phyloP scores from a whole-genome alignment of 1,284 basidiomycete genomes.

The Xanthoconium separans region DNA sequence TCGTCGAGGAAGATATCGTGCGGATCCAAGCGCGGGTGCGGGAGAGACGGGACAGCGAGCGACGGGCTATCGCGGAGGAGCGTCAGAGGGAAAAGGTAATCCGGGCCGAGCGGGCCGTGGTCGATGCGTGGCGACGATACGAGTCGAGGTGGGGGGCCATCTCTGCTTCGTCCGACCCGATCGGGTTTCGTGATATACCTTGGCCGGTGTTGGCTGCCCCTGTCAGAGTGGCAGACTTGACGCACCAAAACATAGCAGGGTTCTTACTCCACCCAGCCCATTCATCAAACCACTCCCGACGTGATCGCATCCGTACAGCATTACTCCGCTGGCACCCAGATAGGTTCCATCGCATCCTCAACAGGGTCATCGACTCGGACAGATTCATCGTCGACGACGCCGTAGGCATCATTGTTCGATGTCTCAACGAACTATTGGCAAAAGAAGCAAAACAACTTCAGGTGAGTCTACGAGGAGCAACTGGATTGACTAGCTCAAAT shows the following conservation, averaged over 20 bases:
- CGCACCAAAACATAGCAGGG: constrained; percentile 43
- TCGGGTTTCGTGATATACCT: constrained; percentile 63
- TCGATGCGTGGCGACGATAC: constrained; percentile 58
- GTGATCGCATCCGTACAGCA: constrained; percentile 62
- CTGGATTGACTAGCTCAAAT: constrained; percentile 1
- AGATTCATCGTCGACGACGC: constrained; percentile 58
- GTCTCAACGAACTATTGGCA: constrained; percentile 65
- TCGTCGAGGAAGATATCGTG: constrained; percentile 47
- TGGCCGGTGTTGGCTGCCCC: constrained; percentile 60
- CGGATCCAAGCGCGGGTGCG: constrained; percentile 47
- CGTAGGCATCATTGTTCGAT: constrained; percentile 66
- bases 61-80: constrained; percentile 41
- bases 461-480: constrained; percentile 17
- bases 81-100: constrained; percentile 31
- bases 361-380: constrained; percentile 55
- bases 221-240: constrained; percentile 47
- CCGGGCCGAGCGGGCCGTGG: constrained; percentile 39
- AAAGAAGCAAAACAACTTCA: constrained; percentile 39
- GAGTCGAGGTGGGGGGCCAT: constrained; percentile 60
- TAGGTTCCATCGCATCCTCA: constrained; percentile 57
- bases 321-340: constrained; percentile 78
- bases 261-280: constrained; percentile 64
- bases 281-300: constrained; percentile 54
- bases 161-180: constrained; percentile 39
- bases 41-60: constrained; percentile 46